Evolutionary conservation across 75 land plant species (phyloP), one percentile per base, ranked within the genome.

Genomic region (Cryptomeria japonica): DNA sequence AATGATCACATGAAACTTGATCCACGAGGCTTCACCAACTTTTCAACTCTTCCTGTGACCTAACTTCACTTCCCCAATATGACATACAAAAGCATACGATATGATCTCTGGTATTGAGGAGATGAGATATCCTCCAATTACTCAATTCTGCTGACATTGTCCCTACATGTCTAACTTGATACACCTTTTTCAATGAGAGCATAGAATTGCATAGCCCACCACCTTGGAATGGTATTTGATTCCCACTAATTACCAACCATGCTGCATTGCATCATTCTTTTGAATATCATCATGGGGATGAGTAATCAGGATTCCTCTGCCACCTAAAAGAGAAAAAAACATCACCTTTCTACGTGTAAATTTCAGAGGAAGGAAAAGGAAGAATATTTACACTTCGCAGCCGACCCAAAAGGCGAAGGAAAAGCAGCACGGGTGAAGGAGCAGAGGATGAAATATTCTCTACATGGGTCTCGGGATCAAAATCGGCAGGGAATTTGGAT

Each of bases 301-400:
- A 75, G 15, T 28, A 49, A 82, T 82, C 12, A 82, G 22, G 84
- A 82, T 82, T 28, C 51, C 46, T 82, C 4, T n/a, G 84, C 84
- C 51, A 82, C 16, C 51, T n/a, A 44, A 44, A 79, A 1, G n/a
- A 79, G 22, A 8, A 79, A 79, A 39, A 79, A 44, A 34, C 34
- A 46, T 46, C 36, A 22, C 32, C 84, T 82, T 82, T 82, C 51
- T 82, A 82, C 84, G 84, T 82, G 84, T 82, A 44, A 44, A 25
- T 82, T 46, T 12, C 49, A 28, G 28, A 46, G 12, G n/a, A 12
- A 46, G n/a, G 15, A 11, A n/a, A 16, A n/a, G n/a, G 31, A 10
- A 41, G 25, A 79, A 64, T 58, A 64, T 64, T 64, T 25, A 64
- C 70, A 79, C 82, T 39, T 79, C 22, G 44, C 84, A 82, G 84